Conservation (phyloP, 1,284 basidiomycete genomes). For the Pseudozyma sp. region DNA sequence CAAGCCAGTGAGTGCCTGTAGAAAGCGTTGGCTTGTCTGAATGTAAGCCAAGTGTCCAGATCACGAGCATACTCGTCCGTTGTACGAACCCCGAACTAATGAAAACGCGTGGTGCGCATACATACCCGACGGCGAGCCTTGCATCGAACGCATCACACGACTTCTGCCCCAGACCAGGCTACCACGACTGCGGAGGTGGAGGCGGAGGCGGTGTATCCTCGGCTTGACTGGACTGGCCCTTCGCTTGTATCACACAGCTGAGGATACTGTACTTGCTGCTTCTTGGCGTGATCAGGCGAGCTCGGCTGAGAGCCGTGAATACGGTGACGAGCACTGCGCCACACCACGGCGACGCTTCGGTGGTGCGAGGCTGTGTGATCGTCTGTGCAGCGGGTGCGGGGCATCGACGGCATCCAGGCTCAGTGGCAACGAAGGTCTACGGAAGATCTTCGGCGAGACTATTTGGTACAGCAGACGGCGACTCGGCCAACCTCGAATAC, state of each 20-base stretch:
- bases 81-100: no score
- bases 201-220: slow-evolving; percentile 26
- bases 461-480: not conserved
- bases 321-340: no score
- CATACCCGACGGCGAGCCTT: slow-evolving; percentile 12
- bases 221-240: slow-evolving; percentile 6
- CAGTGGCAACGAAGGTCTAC: not conserved
- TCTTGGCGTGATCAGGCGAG: slow-evolving; percentile 4
- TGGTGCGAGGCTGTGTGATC: not conserved
- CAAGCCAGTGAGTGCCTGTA: no score
- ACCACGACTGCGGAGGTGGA: slow-evolving; percentile 7
- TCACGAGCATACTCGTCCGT: no score
- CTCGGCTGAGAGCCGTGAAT: no score
- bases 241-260: no score
- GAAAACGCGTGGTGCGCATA: no score
- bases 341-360: not conserved
- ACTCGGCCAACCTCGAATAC: not conserved
- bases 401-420: not conserved
- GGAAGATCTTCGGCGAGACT: slow-evolving; percentile 31
- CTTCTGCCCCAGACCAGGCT: no score
- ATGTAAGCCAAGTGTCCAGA: no score
- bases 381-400: no score
- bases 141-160: slow-evolving; percentile 1
- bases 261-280: no score
- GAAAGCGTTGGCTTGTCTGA: no score